These are phyloP conservation scores for Xanthoconium stramineum DNA, from an alignment of 768 basidiomycete species.

Conservation along the genomic window DNA sequence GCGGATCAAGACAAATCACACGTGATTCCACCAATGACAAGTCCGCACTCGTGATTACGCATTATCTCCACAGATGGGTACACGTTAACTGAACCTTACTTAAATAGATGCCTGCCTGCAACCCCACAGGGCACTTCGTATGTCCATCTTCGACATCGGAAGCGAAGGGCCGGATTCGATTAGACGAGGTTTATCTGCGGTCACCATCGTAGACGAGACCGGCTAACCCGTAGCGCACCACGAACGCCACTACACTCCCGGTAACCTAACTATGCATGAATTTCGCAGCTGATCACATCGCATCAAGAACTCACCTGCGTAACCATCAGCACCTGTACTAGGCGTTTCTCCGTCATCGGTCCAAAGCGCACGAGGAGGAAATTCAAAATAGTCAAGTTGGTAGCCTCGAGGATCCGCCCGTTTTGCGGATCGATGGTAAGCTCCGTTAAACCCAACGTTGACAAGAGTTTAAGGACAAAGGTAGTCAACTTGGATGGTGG, in stretches of 20 bases:
- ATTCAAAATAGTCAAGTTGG: conserved; percentile 92
- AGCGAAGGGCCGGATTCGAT: neutral
- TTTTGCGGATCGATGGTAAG: conserved; percentile 54
- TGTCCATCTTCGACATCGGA: neutral
- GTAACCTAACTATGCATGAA: conserved; percentile 43
- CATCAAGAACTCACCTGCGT: conserved; percentile 55
- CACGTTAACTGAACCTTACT: neutral
- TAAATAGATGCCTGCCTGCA: neutral
- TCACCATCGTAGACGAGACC: conserved; percentile 90
- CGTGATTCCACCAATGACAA: neutral
- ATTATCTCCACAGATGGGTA: conserved; percentile 14
- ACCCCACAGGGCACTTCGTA: neutral
- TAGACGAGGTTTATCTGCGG: conserved; percentile 49
- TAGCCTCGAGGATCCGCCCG: conserved; percentile 63
- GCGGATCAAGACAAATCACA: neutral
- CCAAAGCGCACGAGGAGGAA: conserved; percentile 76
- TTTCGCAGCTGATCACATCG: neutral
- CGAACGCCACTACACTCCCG: conserved; percentile 81
- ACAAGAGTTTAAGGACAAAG: conserved; percentile 56
- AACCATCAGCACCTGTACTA: conserved; percentile 70
- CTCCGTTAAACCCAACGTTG: conserved; percentile 62
- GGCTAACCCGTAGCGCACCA: conserved; percentile 86
- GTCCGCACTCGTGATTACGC: conserved; percentile 25
- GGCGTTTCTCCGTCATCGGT: conserved; percentile 78
- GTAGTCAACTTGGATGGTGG: conserved; percentile 55